Evolutionary conservation across 768 basidiomycete species (phyloP), one percentile per base, ranked within the genome.

Genomic region (Suillus occidentalis): DNA sequence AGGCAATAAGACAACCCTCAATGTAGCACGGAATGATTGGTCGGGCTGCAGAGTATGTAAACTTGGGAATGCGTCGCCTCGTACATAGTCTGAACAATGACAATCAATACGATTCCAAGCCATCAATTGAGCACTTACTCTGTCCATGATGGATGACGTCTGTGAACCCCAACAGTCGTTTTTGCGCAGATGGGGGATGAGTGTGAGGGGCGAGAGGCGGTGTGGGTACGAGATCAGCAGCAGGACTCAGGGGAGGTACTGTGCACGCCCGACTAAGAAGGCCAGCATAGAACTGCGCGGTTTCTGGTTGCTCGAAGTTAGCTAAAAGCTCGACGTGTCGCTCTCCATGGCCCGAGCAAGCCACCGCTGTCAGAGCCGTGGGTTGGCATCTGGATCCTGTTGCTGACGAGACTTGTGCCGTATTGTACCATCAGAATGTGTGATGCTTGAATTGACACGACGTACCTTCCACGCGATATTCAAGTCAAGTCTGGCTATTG

Each of bases 51-150:
- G 8, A 96, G 80, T 0, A 88, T 83, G 72, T 88, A 87, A 28
- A 90, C 87, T 71, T 97, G 95, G n/a, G 86, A 89, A 49, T 96
- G 77, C 0, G 92, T 87, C 3, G 90, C 84, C 69, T 95, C 91
- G 31, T 94, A 89, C 79, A 94, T 92, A 70, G 72, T 84, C 87
- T 85, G 69, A 16, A 37, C 18, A 36, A 12, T 1, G 2, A 12
- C 25, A 18, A 7, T 59, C 25, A 65, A 55, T 22, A 52, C 22
- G n/a, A 25, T 68, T 69, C 63, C 72, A 60, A 61, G 50, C 10
- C 31, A n/a, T 31, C 6, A 6, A 22, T 14, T 28, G 34, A 42
- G 9, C 2, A 62, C 70, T 66, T 0, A 78, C 72, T 28, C 28
- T 28, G 28, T 28, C 28, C 28, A 88, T 9, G 89, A 90, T 2